Percentiles rank a stretch among this genome's conserved stretches.
phyloP scores from a whole-genome alignment of 768 basidiomycete species.

The Dendrothele bispora region DNA sequence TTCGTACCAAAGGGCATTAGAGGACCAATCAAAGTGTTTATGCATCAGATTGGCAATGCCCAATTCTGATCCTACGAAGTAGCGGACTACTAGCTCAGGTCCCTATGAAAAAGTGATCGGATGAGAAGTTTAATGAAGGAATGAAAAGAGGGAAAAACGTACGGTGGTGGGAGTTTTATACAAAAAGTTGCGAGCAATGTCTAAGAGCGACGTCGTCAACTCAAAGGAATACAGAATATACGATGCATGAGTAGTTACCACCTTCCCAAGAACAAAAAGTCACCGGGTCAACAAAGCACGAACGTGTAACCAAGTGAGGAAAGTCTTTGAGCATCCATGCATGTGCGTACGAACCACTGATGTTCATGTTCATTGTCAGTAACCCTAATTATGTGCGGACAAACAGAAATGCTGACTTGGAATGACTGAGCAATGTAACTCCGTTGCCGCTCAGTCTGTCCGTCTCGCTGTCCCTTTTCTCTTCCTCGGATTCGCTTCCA shows the following conservation, averaged over 20 bases:
- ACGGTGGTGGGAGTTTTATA: slow-evolving; percentile 71
- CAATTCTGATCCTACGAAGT: slow-evolving; percentile 85
- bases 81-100: slow-evolving; percentile 78
- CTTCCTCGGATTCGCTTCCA: slow-evolving; percentile 14
- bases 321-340: slow-evolving; percentile 87
- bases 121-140: slow-evolving; percentile 3
- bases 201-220: slow-evolving; percentile 32
- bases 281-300: slow-evolving; percentile 90
- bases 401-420: slow-evolving; percentile 57
- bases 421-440: slow-evolving; percentile 82
- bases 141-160: slow-evolving; percentile 27
- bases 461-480: slow-evolving; percentile 15
- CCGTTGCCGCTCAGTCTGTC: slow-evolving; percentile 40
- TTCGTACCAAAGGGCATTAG: slow-evolving; percentile 88
- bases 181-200: slow-evolving; percentile 90
- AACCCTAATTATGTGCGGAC: background rate
- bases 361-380: slow-evolving; percentile 3
- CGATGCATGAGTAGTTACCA: slow-evolving; percentile 43
- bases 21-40: slow-evolving; percentile 81
- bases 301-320: slow-evolving; percentile 67
- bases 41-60: slow-evolving; percentile 86
- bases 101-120: slow-evolving; percentile 45
- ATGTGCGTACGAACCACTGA: slow-evolving; percentile 78
- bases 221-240: slow-evolving; percentile 3
- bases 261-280: slow-evolving; percentile 95